Percentiles rank a stretch among this genome's conserved stretches.
These are phyloP conservation scores for Pseudopithomyces maydicus DNA, from an alignment of 2,329 filamentous ascomycete species.

Conservation along the genomic window DNA sequence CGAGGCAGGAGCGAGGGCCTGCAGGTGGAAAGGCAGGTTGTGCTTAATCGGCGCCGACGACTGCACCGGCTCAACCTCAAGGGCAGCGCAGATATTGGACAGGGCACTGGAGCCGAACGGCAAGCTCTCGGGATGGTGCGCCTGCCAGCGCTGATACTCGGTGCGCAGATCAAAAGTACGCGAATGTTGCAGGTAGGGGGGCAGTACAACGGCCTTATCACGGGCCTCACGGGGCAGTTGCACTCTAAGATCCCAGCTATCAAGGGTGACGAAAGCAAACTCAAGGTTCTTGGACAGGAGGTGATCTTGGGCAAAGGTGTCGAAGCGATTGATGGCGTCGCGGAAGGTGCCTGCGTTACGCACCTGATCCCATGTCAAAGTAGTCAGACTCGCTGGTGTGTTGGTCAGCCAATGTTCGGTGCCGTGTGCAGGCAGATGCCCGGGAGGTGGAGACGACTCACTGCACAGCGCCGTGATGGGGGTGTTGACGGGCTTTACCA, in stretches of 20 bases:
- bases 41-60: conserved; percentile 98
- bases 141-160: conserved; percentile 98
- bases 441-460: conserved; percentile 58
- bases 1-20: conserved; percentile 92
- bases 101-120: conserved; percentile 95
- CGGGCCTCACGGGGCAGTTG: conserved; percentile 96
- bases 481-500: conserved; percentile 98
- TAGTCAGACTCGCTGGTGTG: conserved; percentile 84
- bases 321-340: conserved; percentile 94
- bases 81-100: conserved; percentile 95
- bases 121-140: conserved; percentile 95
- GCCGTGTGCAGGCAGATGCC: background rate
- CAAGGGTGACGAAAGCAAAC: conserved; percentile 97
- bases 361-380: conserved; percentile 98
- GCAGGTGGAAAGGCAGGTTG: conserved; percentile 95
- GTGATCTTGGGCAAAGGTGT: conserved; percentile 90
- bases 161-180: conserved; percentile 95
- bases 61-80: conserved; percentile 97
- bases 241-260: conserved; percentile 97
- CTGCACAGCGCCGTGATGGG: conserved; percentile 98
- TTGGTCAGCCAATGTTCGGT: conserved; percentile 33
- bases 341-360: conserved; percentile 96
- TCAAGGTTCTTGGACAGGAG: conserved; percentile 89
- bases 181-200: conserved; percentile 96
- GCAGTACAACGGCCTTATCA: conserved; percentile 96